A percentile compares a stretch with the other conserved stretches of the same genome.
These are phyloP conservation scores for Kingdonia uniflora DNA, from an alignment of 164 flowering plant species.

Conservation along the genomic window DNA sequence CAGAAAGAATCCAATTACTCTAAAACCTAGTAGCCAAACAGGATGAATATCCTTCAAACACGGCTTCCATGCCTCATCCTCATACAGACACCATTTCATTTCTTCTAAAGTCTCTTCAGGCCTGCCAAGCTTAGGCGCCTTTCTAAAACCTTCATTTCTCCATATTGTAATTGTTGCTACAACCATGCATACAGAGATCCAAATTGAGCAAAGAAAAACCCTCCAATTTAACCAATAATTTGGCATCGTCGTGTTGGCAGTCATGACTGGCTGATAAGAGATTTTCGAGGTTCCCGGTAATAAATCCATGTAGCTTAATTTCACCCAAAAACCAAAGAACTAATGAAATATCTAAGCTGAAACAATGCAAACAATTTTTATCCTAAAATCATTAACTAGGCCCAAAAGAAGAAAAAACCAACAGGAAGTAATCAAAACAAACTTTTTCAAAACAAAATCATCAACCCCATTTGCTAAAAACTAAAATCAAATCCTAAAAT, in stretches of 20 bases:
- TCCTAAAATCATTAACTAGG: too few relatives aligned
- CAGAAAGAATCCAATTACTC: constrained; percentile 51
- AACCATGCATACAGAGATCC: constrained; percentile 33
- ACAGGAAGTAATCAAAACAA: neutral
- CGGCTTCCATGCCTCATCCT: constrained; percentile 84
- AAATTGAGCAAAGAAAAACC: constrained; percentile 48
- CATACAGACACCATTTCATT: constrained; percentile 38
- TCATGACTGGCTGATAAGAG: constrained; percentile 67
- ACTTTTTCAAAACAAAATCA: neutral
- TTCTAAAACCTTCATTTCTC: constrained; percentile 43
- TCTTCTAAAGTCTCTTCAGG: constrained; percentile 20
- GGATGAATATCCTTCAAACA: constrained; percentile 73
- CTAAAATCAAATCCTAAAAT: neutral
- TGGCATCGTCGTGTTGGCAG: constrained; percentile 42
- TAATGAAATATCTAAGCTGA: too few relatives aligned
- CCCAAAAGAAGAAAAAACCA: neutral
- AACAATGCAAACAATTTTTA: too few relatives aligned
- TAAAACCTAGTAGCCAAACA: constrained; percentile 68
- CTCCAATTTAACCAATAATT: constrained; percentile 93
- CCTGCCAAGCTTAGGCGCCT: constrained; percentile 7
- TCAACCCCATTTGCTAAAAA: neutral
- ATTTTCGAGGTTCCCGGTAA: constrained; percentile 42
- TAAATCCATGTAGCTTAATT: constrained; percentile 32
- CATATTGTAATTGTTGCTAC: constrained; percentile 43
- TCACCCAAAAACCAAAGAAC: constrained; percentile 1